Conservation (phyloP, 2,329 filamentous ascomycete species). For the Clathrospora elynae region DNA sequence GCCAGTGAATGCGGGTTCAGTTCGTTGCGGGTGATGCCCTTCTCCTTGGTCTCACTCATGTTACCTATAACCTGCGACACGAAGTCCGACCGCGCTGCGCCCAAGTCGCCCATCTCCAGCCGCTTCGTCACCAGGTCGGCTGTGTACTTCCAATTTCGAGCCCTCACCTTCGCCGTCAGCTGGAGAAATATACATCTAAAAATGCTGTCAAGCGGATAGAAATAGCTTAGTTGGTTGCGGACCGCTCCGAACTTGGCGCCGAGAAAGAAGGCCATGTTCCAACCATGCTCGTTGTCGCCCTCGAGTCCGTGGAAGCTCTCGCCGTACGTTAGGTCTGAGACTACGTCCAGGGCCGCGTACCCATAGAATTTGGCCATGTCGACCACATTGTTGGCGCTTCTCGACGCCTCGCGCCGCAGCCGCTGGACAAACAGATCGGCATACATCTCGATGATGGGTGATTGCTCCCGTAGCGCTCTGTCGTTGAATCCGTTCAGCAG, state of each 20-base stretch:
- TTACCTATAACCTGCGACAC: constrained; percentile 3
- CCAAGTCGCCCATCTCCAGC: constrained; percentile 5
- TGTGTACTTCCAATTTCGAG: constrained; percentile 4
- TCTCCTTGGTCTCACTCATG: constrained; percentile 3
- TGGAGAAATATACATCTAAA: constrained; percentile 3
- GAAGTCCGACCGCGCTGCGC: constrained; percentile 3
- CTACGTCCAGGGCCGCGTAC: constrained; percentile 4
- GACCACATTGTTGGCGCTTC: neutral
- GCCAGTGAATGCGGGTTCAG: constrained; percentile 6
- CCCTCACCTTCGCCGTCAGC: neutral
- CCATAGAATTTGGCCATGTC: constrained; percentile 8
- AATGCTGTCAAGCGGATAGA: constrained; percentile 5
- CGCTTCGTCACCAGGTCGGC: constrained; percentile 6
- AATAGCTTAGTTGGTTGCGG: constrained; percentile 7
- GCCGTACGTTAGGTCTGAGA: constrained; percentile 5
- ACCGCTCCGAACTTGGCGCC: constrained; percentile 7
- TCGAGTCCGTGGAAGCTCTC: constrained; percentile 7
- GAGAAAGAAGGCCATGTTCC: constrained; percentile 6
- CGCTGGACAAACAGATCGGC: constrained; percentile 3
- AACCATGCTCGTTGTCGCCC: constrained; percentile 4
- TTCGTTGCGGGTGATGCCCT: constrained; percentile 6
- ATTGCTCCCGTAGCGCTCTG: constrained; percentile 3
- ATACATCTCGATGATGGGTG: constrained; percentile 2
- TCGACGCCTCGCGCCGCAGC: constrained; percentile 4
- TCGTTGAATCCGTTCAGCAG: constrained; percentile 5